phyloP scores from a whole-genome alignment of 2,329 filamentous ascomycete species.

The Aureobasidium sp. region DNA sequence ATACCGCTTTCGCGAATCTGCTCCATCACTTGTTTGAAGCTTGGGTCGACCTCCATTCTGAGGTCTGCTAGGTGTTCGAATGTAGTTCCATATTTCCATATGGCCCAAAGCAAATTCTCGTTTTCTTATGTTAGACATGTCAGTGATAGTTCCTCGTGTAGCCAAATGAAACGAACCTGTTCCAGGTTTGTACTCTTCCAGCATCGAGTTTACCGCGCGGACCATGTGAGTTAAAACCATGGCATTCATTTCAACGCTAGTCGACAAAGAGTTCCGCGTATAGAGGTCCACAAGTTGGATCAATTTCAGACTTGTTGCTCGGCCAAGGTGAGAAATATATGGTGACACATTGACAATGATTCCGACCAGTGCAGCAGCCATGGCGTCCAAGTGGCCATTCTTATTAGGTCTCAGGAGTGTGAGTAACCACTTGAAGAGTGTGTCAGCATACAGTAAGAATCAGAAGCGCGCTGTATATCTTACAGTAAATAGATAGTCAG shows the following conservation, averaged over 20 bases:
- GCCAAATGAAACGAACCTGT: constrained; percentile 17
- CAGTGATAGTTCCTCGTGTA: background rate
- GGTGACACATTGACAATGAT: constrained; percentile 91
- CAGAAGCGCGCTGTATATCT: constrained; percentile 27
- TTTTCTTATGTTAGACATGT: constrained; percentile 14
- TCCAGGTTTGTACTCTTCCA: constrained; percentile 63
- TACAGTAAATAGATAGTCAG: constrained; percentile 87
- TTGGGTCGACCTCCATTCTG: constrained; percentile 10
- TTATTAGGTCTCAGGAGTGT: constrained; percentile 12
- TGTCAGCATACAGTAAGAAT: background rate
- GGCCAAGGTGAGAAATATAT: constrained; percentile 69
- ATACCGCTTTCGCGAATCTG: constrained; percentile 10
- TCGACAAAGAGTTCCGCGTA: constrained; percentile 49
- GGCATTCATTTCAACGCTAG: constrained; percentile 89
- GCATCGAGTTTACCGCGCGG: constrained; percentile 79
- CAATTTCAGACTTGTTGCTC: constrained; percentile 63
- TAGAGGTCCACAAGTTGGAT: constrained; percentile 9
- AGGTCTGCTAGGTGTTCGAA: constrained; percentile 12
- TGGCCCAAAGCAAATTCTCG: constrained; percentile 16
- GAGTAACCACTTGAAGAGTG: constrained; percentile 6
- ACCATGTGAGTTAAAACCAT: constrained; percentile 70
- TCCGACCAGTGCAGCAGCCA: constrained; percentile 85
- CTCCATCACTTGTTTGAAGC: constrained; percentile 11
- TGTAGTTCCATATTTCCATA: constrained; percentile 15
- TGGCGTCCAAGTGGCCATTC: constrained; percentile 27